A percentile compares a stretch with the other conserved stretches of the same genome.
These are phyloP conservation scores for Neofusicoccum parvum DNA, from an alignment of 2,329 filamentous ascomycete genomes.

Conservation along the genomic window DNA sequence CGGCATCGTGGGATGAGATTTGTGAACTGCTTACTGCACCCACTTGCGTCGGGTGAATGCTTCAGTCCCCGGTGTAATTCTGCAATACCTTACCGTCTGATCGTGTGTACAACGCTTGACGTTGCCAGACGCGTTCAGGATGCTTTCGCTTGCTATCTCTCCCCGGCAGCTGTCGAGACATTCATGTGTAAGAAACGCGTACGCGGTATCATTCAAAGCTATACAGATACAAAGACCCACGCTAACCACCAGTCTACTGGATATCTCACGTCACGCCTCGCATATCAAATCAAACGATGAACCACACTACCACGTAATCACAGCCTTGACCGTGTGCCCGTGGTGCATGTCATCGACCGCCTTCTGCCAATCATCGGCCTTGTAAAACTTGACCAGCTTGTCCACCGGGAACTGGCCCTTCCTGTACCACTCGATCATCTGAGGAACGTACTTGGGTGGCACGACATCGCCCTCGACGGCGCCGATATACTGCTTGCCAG, in stretches of 20 bases:
- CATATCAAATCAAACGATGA: not conserved
- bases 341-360: conserved; percentile 48
- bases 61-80: too few species aligned
- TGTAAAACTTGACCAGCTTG: conserved; percentile 48
- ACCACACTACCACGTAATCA: conserved; percentile 40
- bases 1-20: too few species aligned
- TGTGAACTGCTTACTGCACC: too few species aligned
- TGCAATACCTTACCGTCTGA: too few species aligned
- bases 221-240: not conserved
- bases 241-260: not conserved
- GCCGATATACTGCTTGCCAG: conserved; percentile 52
- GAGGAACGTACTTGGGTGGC: conserved; percentile 46
- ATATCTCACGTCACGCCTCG: not conserved
- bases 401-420: conserved; percentile 52
- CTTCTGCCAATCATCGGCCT: conserved; percentile 44
- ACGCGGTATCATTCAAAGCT: not conserved
- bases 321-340: conserved; percentile 45
- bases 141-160: too few species aligned
- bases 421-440: conserved; percentile 53
- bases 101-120: too few species aligned
- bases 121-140: too few species aligned
- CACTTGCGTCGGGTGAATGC: too few species aligned
- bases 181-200: not conserved
- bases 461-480: conserved; percentile 49
- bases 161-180: too few species aligned